Base-by-base conservation (phyloP, 208 protist genomes). In the Leishmania turanica region DNA sequence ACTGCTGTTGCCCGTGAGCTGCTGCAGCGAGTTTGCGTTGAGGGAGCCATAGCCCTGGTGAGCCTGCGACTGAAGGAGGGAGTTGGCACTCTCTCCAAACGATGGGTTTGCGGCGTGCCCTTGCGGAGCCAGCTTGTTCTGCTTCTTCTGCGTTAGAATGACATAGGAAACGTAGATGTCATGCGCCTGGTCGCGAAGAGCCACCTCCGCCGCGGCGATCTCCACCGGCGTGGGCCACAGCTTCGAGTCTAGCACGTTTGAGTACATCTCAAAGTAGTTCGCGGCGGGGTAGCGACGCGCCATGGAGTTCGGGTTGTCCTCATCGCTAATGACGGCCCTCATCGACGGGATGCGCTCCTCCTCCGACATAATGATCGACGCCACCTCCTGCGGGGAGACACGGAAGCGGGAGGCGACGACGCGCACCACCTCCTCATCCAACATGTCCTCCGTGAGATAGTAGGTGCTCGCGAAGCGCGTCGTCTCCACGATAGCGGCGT, bases 41-140 rank as follows among this genome's bases (percentile, higher is more conserved):
- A 96, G 83, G 19, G 91, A 93, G 71, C 93, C 93, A 80, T 96
- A 96, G n/a, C 93, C 93, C 54, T 95, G 85, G 77, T 87, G 85
- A 0, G 90, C 91, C 77, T 92, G 84, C 51, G 87, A 89, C 72
- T 91, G 72, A 31, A 96, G 78, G 24, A 95, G 73, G 31, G 87
- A 91, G 77, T 76, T 86, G 9, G 90, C 87, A 56, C 71, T 89
- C 42, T 91, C 87, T 54, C 87, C 87, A 42, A 89, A 85, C 45
- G 85, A 87, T 31, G 72, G 70, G 71, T 88, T 89, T 45, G 85
- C 76, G 19, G 84, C 58, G 76, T 89, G 60, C 78, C 90, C 82
- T 60, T 89, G 84, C 21, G 86, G 90, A 34, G 85, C 85, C 15
- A 93, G 70, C 64, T 86, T 88, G 78, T 85, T 90, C 70, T 93